Percentiles rank a stretch among this genome's conserved stretches.
Evolutionary conservation across 306 rosid species (phyloP).

Genomic region (Alnus glutinosa): DNA sequence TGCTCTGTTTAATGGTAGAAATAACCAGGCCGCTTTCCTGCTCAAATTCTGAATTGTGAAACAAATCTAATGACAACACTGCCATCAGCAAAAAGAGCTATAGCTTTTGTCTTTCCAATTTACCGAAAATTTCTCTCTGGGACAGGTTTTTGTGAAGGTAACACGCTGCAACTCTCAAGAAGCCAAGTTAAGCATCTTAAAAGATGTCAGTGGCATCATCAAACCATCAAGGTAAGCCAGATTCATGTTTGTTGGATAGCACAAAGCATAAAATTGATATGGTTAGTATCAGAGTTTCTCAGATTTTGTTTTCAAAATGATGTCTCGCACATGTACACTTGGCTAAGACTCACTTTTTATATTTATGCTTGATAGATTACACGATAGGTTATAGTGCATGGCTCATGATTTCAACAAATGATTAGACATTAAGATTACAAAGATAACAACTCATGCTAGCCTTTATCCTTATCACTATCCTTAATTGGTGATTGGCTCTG

Average conservation of each 20-base stretch:
- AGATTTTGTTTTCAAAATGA: too few relatives aligned
- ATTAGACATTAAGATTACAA: too few relatives aligned
- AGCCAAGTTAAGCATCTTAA: slow-evolving; percentile 42
- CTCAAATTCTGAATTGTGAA: slow-evolving; percentile 4
- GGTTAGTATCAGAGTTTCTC: not conserved
- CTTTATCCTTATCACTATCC: too few relatives aligned
- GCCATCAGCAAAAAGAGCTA: slow-evolving; percentile 23
- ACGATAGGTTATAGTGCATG: too few relatives aligned
- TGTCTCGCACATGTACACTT: too few relatives aligned
- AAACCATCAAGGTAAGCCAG: slow-evolving; percentile 52
- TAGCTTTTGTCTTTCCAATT: not conserved
- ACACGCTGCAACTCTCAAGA: slow-evolving; percentile 43
- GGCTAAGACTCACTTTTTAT: too few relatives aligned
- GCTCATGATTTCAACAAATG: too few relatives aligned
- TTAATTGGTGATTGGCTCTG: too few relatives aligned
- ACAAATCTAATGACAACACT: not conserved
- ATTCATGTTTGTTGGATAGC: slow-evolving; percentile 1
- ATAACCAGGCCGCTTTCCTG: slow-evolving; percentile 5
- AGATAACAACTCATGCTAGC: too few relatives aligned
- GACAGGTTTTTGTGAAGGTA: slow-evolving; percentile 47
- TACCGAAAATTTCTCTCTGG: slow-evolving; percentile 18
- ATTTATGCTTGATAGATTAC: too few relatives aligned
- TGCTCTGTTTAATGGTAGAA: slow-evolving; percentile 17
- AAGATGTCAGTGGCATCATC: slow-evolving; percentile 59
- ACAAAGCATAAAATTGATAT: not conserved